Evolutionary conservation across 2,329 filamentous ascomycete species (phyloP), one percentile per base, ranked within the genome.

Genomic region (Boeremia exigua): DNA sequence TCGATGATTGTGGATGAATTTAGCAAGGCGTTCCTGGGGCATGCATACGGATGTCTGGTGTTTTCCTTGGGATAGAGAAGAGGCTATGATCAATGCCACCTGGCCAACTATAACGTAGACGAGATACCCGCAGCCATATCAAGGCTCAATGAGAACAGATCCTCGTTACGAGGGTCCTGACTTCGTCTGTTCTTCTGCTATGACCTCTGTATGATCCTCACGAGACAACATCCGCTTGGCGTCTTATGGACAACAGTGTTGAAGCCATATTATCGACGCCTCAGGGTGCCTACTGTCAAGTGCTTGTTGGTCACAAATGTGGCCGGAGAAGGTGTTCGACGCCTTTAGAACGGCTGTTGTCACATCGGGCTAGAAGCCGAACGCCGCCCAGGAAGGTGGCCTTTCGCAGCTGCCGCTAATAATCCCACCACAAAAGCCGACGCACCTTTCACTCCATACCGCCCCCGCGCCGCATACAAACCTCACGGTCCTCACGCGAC

Each of bases 301-400:
- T 28, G 38, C 30, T 45, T 39, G 32, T 10, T 34, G 25, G 17
- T 40, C n/a, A 37, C 40, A 40, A 51, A 67, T 63, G 63, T 69
- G 68, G 57, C 48, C 49, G 60, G 48, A 70, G 69, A 72, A 73
- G 50, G 39, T 50, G 36, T 66, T 69, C 49, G 70, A 68, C 42
- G 43, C 46, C 48, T 56, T 44, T 68, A 61, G 69, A 71, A 70
- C 28, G 28, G 61, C 43, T 50, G 49, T 42, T 36, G 53, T 54
- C 63, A 34, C 28, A 59, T 61, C 54, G 36, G 66, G 61, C 54
- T 69, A 69, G 68, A 28, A 43, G 48, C 46, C 43, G 48, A 53
- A 52, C 40, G 27, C 37, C 32, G 28, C 37, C 58, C 49, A 48
- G 45, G 58, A 66, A 67, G 61, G 66, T 72, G 69, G 63, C 69